Evolutionary conservation across 208 protist genomes (phyloP), one percentile per base, ranked within the genome.

Genomic region (Acanthamoeba divionensis): DNA sequence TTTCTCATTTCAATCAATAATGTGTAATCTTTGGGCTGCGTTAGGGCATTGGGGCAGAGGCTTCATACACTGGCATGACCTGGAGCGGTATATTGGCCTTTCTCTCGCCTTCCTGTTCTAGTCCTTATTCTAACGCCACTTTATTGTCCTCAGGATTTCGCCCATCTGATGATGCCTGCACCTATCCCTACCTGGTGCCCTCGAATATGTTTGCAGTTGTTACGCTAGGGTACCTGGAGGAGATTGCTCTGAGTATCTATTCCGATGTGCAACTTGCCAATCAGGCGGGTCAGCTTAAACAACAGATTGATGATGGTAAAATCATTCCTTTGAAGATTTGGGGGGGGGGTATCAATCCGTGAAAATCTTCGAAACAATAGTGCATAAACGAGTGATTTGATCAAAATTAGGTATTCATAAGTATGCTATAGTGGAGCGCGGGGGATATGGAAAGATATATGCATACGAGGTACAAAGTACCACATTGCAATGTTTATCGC

Each of bases 141-240:
- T 57, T 45, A 75, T 90, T 54, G 13, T 65, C 13, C 38, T 7
- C 50, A 69, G 55, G 36, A 4, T 93, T 93, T 66, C 31, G 91
- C 21, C 90, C 90, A 13, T 93, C 90, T 15, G 91, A 93, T 38
- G 91, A 93, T 44, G 73, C 91, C 45, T 73, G 41, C 45, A 86
- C 31, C 33, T 89, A 91, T 6, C 57, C 77, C 21, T 93, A 77
- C 41, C 67, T 80, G 26, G 69, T 93, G 2, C 91, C 91, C 8
- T 90, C 91, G 2, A 93, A 93, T 73, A 90, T 90, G n/a, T 90
- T 91, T 38, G 57, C 79, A 5, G 87, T 66, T 26, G 91, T 92
- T 13, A 60, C 73, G 24, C 67, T 91, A 15, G 3, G 36, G 1
- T 33, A 55, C 15, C 71, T 92, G 26, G 21, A 12, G 47, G 71